These are phyloP conservation scores for Diplodia mutila DNA, from an alignment of 2,329 filamentous ascomycete species.

Conservation along the genomic window DNA sequence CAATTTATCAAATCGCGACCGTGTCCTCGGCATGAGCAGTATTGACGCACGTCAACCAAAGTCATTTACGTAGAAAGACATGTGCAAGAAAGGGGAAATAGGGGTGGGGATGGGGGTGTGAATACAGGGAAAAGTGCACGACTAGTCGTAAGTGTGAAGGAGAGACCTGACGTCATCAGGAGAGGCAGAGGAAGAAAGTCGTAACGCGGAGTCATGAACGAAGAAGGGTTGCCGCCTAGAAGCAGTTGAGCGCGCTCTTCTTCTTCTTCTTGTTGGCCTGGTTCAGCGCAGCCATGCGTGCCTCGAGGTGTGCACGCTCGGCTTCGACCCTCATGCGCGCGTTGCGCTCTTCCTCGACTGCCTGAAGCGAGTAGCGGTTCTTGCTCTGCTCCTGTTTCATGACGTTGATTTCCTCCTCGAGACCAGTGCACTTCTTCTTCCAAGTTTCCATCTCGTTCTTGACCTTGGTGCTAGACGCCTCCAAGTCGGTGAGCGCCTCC, in stretches of 20 bases:
- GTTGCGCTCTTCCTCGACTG: constrained; percentile 94
- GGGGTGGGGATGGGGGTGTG: constrained; percentile 4
- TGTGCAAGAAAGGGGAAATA: constrained; percentile 20
- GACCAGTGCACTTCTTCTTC: constrained; percentile 79
- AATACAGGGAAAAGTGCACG: not conserved
- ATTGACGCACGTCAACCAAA: constrained; percentile 20
- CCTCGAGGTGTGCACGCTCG: constrained; percentile 85
- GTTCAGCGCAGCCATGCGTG: constrained; percentile 76
- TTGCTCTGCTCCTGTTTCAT: constrained; percentile 63
- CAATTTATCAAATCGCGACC: constrained; percentile 23
- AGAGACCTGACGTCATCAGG: constrained; percentile 6
- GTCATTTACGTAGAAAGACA: constrained; percentile 25
- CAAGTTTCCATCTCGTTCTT: constrained; percentile 88
- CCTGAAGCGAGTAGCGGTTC: constrained; percentile 72
- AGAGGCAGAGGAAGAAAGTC: constrained; percentile 4
- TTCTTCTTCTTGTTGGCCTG: constrained; percentile 92
- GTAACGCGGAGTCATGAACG: constrained; percentile 8
- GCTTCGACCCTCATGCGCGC: constrained; percentile 89
- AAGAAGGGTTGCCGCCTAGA: constrained; percentile 59
- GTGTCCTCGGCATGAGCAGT: constrained; percentile 12
- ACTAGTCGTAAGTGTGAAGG: constrained; percentile 6
- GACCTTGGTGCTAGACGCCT: constrained; percentile 87
- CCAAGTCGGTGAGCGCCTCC: constrained; percentile 91
- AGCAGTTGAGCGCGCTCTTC: constrained; percentile 95
- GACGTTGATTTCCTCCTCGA: constrained; percentile 72